Base-by-base conservation (phyloP, 75 land plant species). In the Adiantum capillusveneris region DNA sequence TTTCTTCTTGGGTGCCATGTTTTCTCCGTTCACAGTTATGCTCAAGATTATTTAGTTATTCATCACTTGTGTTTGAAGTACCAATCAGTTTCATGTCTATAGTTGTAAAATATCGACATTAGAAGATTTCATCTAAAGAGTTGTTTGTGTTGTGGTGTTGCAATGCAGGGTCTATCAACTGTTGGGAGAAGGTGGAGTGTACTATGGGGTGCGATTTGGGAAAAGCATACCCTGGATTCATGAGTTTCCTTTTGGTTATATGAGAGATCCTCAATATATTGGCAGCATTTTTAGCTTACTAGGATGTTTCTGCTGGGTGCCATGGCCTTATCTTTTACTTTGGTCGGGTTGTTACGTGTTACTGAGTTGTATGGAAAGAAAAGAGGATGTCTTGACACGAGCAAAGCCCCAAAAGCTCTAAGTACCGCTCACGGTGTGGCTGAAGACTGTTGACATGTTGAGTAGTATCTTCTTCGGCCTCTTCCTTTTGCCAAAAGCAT, bases 191-290 rank as follows among this genome's bases (percentile, higher is more conserved):
- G 58, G 74, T 21, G 91, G 87, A 20, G 82, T 80, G 0, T 87
- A 87, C 56, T 87, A 74, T 63, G 89, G 85, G 44, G 85, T 83
- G n/a, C 73, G 80, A n/a, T 85, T 82, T 63, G 98, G 98, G 31
- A 88, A 85, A 72, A 62, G 69, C 13, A 76, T 93, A 39, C 87
- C 89, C 2, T 93, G 98, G 98, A 95, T 93, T 9, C 81, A 79
- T 30, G 81, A 73, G 44, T 88, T 93, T 30, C 98, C 98, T 11
- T 93, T 85, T 51, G 98, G 98, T 20, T 81, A 78, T 50, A 67
- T 93, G 19, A 78, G 75, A 62, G 98, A 93, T 66, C 98, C 98
- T 22, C 98, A 93, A 54, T 93, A 93, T 34, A 75, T 81, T 0
- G 98, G 98, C 44, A 85, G 90, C 51, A 80, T 85, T 27, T 25